A percentile compares a stretch with the other conserved stretches of the same genome.
phyloP scores from a whole-genome alignment of 495 filamentous ascomycete genomes.

The Annulohypoxylon maeteangense region DNA sequence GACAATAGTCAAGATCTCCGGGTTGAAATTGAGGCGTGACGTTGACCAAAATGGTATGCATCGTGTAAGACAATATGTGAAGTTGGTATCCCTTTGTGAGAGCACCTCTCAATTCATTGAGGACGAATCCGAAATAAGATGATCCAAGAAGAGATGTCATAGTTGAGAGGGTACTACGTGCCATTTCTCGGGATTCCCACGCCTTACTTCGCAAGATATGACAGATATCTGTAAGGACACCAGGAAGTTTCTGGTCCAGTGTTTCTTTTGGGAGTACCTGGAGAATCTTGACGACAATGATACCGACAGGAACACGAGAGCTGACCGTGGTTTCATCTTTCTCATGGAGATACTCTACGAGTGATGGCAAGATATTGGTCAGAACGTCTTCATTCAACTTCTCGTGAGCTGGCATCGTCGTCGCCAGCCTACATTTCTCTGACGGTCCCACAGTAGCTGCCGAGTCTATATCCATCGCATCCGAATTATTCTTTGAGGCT shows the following conservation, averaged over 20 bases:
- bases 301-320: slow-evolving; percentile 85
- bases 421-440: slow-evolving; percentile 60
- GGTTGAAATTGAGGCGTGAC: slow-evolving; percentile 77
- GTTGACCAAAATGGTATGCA: slow-evolving; percentile 88
- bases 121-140: slow-evolving; percentile 85
- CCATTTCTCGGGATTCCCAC: slow-evolving; percentile 88
- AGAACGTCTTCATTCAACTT: slow-evolving; percentile 80
- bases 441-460: slow-evolving; percentile 20
- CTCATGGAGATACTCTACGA: slow-evolving; percentile 85
- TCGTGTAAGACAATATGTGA: slow-evolving; percentile 93
- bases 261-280: slow-evolving; percentile 78
- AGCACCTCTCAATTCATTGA: slow-evolving; percentile 88
- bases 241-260: slow-evolving; percentile 76
- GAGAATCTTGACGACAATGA: slow-evolving; percentile 86
- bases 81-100: slow-evolving; percentile 88
- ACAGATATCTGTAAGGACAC: slow-evolving; percentile 89
- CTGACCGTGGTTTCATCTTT: slow-evolving; percentile 95
- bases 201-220: slow-evolving; percentile 90
- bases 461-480: slow-evolving; percentile 53
- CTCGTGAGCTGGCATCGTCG: slow-evolving; percentile 71
- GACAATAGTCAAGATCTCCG: slow-evolving; percentile 90
- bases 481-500: slow-evolving; percentile 52
- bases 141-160: slow-evolving; percentile 83
- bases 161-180: slow-evolving; percentile 85
- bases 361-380: slow-evolving; percentile 76